Conservation (phyloP, 78 protist species). For the Dictyostelium firmibasis region DNA sequence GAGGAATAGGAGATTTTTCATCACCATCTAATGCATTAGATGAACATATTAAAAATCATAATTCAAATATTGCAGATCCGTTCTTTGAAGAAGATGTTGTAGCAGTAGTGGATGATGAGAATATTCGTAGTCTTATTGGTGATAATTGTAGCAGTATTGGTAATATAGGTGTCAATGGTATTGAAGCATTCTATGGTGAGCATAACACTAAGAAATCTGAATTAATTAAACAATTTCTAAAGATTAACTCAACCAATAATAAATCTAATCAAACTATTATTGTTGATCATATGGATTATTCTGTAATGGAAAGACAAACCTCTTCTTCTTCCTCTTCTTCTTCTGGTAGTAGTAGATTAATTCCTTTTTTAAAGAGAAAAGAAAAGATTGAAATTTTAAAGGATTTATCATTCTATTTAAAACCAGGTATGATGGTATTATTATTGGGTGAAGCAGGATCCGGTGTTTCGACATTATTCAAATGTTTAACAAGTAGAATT, state of each 20-base stretch:
- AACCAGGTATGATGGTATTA: constrained; percentile 76
- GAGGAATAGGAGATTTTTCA: background rate
- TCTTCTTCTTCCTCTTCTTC: background rate
- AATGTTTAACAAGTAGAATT: constrained; percentile 33
- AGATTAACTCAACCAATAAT: background rate
- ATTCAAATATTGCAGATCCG: background rate
- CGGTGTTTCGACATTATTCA: constrained; percentile 43
- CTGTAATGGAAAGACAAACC: constrained; percentile 20
- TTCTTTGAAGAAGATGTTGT: background rate
- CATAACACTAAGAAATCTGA: background rate
- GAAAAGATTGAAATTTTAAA: background rate
- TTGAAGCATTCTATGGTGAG: background rate
- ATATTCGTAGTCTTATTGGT: background rate
- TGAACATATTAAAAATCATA: background rate
- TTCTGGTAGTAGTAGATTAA: background rate
- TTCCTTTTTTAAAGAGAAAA: background rate
- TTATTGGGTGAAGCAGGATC: constrained; percentile 47
- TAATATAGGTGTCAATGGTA: background rate
- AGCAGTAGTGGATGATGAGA: background rate
- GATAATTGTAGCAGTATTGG: background rate
- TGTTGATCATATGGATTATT: constrained; percentile 21
- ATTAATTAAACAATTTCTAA: background rate
- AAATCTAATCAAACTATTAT: background rate
- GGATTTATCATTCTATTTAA: constrained; percentile 50
- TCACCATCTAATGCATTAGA: background rate